A percentile compares a stretch with the other conserved stretches of the same genome.
phyloP scores from a whole-genome alignment of 495 filamentous ascomycete species.

The Lepidopterella palustris region DNA sequence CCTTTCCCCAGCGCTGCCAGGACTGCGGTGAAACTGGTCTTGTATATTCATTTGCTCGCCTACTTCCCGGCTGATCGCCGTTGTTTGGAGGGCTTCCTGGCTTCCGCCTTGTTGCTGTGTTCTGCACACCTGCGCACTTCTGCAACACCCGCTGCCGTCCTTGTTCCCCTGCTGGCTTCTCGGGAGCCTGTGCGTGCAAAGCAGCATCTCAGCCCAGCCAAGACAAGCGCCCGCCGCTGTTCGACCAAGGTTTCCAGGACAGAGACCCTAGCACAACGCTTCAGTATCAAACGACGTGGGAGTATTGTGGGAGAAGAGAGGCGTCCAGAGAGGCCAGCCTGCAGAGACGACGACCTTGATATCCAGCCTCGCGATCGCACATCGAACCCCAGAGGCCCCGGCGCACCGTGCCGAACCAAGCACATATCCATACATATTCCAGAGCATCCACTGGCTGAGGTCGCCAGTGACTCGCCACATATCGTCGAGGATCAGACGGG shows the following conservation, averaged over 20 bases:
- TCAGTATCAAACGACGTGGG: too few species aligned
- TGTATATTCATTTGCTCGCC: neutral
- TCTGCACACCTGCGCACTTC: neutral
- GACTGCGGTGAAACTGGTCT: neutral
- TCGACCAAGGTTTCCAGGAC: neutral
- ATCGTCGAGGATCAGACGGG: conserved; percentile 7
- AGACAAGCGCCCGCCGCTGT: neutral
- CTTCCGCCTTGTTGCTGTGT: neutral
- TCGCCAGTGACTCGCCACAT: conserved; percentile 4
- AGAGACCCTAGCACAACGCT: neutral
- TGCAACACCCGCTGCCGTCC: neutral
- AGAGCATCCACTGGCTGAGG: neutral
- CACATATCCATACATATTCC: neutral
- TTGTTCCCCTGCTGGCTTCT: neutral
- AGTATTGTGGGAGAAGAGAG: too few species aligned
- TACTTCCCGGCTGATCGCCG: conserved; percentile 2
- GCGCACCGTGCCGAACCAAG: neutral
- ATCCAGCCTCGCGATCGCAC: neutral
- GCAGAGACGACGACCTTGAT: neutral
- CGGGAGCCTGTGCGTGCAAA: neutral
- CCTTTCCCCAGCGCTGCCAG: neutral
- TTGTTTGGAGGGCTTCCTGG: too few species aligned
- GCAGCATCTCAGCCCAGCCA: neutral
- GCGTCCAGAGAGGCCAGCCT: too few species aligned
- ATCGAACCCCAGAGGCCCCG: neutral